These are phyloP conservation scores for Ophiorrhiza pumila DNA, from an alignment of 257 asterid species.

Conservation along the genomic window DNA sequence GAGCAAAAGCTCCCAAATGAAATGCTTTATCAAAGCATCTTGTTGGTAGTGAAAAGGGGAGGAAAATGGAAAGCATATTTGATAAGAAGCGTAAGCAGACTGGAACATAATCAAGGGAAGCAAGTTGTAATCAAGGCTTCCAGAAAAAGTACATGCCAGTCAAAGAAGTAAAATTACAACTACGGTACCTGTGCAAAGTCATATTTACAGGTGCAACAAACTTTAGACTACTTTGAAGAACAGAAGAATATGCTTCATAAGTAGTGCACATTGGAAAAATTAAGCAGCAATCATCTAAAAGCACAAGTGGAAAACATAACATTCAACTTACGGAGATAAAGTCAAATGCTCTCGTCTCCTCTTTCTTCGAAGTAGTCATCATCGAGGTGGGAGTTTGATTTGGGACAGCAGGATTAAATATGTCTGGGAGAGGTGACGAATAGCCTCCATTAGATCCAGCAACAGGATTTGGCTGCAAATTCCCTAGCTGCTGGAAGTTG, in stretches of 20 bases:
- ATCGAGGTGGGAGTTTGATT: slow-evolving; percentile 73
- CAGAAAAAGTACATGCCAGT: background rate
- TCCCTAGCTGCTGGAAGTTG: slow-evolving; percentile 79
- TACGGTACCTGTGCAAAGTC: background rate
- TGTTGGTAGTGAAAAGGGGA: background rate
- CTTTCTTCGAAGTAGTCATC: slow-evolving; percentile 72
- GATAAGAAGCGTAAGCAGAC: background rate
- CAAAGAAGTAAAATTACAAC: background rate
- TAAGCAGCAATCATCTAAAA: background rate
- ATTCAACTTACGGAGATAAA: slow-evolving; percentile 78
- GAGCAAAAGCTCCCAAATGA: background rate
- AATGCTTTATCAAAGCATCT: background rate
- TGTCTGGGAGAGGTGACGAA: slow-evolving; percentile 71
- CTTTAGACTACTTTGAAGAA: background rate
- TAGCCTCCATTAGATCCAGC: slow-evolving; percentile 46
- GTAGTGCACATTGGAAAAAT: background rate
- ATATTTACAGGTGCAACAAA: background rate
- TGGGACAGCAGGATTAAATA: slow-evolving; percentile 67
- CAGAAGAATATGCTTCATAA: background rate
- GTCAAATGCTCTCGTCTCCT: slow-evolving; percentile 86
- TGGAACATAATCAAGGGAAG: background rate
- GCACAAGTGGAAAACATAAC: background rate
- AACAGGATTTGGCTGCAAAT: slow-evolving; percentile 42
- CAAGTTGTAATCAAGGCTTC: background rate
- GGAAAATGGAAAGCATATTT: background rate